Evolutionary conservation across 306 rosid genomes (phyloP).

Genomic region (Vicia faba): DNA sequence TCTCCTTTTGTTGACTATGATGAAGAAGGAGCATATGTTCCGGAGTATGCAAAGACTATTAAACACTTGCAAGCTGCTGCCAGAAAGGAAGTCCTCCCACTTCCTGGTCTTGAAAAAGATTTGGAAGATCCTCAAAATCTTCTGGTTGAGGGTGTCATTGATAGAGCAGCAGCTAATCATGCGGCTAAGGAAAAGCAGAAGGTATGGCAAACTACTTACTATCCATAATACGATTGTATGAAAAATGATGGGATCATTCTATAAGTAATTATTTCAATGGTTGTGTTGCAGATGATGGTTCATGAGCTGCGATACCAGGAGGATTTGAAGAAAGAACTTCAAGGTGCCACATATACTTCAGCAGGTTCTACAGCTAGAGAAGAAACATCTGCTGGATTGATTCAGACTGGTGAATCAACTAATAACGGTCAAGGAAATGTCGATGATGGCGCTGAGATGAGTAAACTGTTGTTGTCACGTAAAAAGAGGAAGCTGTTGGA

Average conservation of each 20-base stretch:
- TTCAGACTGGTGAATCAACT: constrained; percentile 43
- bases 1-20: constrained; percentile 88
- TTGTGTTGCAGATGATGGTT: constrained; percentile 71
- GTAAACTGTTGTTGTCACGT: constrained; percentile 50
- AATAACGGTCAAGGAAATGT: constrained; percentile 45
- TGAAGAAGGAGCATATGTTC: constrained; percentile 82
- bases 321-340: constrained; percentile 75
- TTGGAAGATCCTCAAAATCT: constrained; percentile 80
- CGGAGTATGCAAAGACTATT: constrained; percentile 88
- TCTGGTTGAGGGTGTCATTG: constrained; percentile 69
- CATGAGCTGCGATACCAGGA: constrained; percentile 71
- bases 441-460: constrained; percentile 44
- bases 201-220: constrained; percentile 42
- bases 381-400: constrained; percentile 44
- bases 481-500: constrained; percentile 59
- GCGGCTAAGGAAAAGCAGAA: constrained; percentile 71
- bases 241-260: neutral
- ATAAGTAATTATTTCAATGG: constrained; percentile 17
- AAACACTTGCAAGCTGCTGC: constrained; percentile 69
- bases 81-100: constrained; percentile 71
- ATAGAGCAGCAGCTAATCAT: constrained; percentile 82
- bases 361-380: constrained; percentile 39
- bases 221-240: neutral
- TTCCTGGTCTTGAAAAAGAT: constrained; percentile 78
- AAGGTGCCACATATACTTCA: constrained; percentile 49